A percentile compares a stretch with the other conserved stretches of the same genome.
These are phyloP conservation scores for Adenanthera pavonina DNA, from an alignment of 306 rosid genomes.

Conservation along the genomic window DNA sequence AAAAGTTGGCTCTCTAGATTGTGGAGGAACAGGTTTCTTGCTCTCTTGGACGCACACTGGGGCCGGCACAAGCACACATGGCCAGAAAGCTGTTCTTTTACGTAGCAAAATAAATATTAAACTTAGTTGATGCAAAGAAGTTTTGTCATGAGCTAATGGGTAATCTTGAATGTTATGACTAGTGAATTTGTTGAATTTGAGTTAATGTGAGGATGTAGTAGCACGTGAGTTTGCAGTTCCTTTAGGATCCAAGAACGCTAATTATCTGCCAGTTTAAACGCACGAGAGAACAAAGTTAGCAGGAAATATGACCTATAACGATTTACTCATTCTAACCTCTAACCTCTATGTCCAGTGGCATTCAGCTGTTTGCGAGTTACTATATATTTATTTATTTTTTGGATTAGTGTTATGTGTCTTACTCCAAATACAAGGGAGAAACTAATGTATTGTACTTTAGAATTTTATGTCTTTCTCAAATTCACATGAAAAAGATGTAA, in stretches of 20 bases:
- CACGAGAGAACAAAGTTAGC: not conserved
- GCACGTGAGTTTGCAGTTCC: not conserved
- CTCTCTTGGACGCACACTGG: not conserved
- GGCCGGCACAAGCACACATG: not conserved
- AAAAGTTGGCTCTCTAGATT: conserved; percentile 2
- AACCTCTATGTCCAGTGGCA: conserved; percentile 7
- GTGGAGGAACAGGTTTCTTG: conserved; percentile 11
- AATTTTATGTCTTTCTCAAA: conserved; percentile 23
- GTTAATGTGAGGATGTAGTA: not conserved
- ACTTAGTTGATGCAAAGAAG: conserved; percentile 9
- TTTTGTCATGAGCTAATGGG: not conserved
- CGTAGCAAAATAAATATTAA: conserved; percentile 5
- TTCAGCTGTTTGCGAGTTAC: conserved; percentile 29
- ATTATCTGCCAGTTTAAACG: not conserved
- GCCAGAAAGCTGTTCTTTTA: conserved; percentile 28
- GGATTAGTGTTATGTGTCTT: conserved; percentile 20
- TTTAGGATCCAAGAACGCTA: conserved; percentile 8
- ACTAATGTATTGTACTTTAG: conserved; percentile 20
- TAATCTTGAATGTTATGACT: conserved; percentile 2
- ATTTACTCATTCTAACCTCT: conserved; percentile 25
- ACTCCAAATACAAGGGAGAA: conserved; percentile 16
- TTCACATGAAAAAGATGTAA: not conserved
- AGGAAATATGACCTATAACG: conserved; percentile 4
- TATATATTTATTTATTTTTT: conserved; percentile 5
- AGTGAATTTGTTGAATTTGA: conserved; percentile 1